Base-by-base conservation (phyloP, 1,284 basidiomycete genomes). In the Puccinia triticina region DNA sequence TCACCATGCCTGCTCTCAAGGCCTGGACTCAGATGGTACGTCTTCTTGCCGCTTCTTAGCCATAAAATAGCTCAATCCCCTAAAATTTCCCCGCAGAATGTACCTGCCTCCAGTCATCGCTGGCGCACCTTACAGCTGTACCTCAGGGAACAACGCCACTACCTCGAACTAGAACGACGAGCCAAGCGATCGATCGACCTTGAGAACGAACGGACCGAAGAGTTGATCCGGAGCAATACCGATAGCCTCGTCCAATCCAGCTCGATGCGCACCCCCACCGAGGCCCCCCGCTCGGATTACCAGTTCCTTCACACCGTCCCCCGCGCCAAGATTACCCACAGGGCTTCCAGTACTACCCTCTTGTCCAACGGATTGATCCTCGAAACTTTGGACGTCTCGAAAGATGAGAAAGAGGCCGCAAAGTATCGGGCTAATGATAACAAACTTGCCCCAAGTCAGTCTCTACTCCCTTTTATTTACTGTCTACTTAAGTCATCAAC, bases 311-410 rank as follows among this genome's bases (percentile, higher is more conserved):
- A 73, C 26, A 61, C 77, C 32, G 43, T 21, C 74, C 55, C 32
- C 59, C 59, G 32, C 61, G 77, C 32, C 64, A 48, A 84, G 83
- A 37, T 84, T 57, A 32, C 83, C 83, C n/a, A 83, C 83, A 67
- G 91, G 37, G 57, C 40, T 1, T 77, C 75, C 40, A 77, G 46
- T 48, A 89, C 93, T 4, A 93, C 93, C 0, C 88, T 94, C 16
- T 89, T 95, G 21, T 92, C 94, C 86, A 94, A 93, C 85, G 93
- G 93, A 11, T 91, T 94, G 90, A 92, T 94, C 72, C 91, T 94
- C 11, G 93, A 95, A 85, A 92, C 93, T 82, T 92, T 94, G 66
- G 90, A 94, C 87, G 90, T 94, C n/a, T 90, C 91, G 64, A 91
- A 89, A 84, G 93, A 94, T 87, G 93, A 93, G 86, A 90, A 89